Percentiles rank a stretch among this genome's conserved stretches.
These are phyloP conservation scores for Phytophthora idaei DNA, from an alignment of 352 stramenopile species.

Conservation along the genomic window DNA sequence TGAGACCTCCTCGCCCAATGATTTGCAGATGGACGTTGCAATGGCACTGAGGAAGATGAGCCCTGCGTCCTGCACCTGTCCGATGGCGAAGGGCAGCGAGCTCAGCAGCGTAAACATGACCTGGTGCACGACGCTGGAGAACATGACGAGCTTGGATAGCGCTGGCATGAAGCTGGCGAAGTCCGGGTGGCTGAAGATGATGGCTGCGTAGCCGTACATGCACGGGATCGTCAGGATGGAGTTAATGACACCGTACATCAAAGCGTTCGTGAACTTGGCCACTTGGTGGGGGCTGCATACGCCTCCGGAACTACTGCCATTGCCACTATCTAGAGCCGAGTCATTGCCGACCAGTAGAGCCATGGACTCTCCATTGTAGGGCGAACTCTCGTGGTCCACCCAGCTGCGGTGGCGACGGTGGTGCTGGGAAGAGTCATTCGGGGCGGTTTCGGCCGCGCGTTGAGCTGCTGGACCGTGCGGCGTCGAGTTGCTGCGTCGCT, in stretches of 20 bases:
- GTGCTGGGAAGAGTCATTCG: constrained; percentile 16
- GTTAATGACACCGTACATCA: constrained; percentile 93
- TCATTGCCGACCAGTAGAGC: constrained; percentile 36
- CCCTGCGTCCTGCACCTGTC: constrained; percentile 97
- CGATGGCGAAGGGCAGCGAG: constrained; percentile 96
- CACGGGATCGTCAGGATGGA: constrained; percentile 94
- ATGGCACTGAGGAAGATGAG: constrained; percentile 98
- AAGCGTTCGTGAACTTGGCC: constrained; percentile 61
- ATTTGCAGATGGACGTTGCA: constrained; percentile 88
- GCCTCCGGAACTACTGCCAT: neutral
- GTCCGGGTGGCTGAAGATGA: constrained; percentile 95
- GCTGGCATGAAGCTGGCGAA: constrained; percentile 88
- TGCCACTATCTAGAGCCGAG: neutral
- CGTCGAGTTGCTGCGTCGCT: constrained; percentile 46
- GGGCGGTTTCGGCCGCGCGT: constrained; percentile 18
- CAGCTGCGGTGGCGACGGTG: constrained; percentile 44
- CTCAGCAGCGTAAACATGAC: constrained; percentile 90
- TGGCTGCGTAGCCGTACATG: constrained; percentile 95
- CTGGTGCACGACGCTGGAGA: constrained; percentile 96
- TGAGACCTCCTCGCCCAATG: constrained; percentile 66
- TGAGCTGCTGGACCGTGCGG: constrained; percentile 25
- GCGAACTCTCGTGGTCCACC: constrained; percentile 35
- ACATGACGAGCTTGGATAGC: constrained; percentile 96
- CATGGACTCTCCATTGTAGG: constrained; percentile 32
- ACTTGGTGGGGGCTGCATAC: constrained; percentile 5